Evolutionary conservation across 345 rosid species (phyloP).

Genomic region (Clausena lansium): DNA sequence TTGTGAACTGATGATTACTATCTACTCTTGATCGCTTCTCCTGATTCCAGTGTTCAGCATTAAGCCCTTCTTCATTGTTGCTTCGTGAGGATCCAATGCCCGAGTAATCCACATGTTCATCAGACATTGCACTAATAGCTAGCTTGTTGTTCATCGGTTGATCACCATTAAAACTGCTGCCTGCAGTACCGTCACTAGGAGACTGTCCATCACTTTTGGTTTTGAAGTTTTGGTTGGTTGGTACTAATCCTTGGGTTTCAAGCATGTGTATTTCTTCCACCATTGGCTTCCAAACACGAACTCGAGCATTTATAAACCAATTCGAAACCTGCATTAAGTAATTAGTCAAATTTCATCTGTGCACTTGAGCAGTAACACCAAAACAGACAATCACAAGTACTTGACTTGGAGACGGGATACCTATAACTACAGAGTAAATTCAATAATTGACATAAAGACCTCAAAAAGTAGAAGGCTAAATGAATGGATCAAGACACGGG

Average conservation of each 20-base stretch:
- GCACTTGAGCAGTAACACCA: neutral
- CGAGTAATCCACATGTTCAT: slow-evolving; percentile 24
- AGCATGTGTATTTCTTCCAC: slow-evolving; percentile 64
- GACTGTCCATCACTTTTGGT: slow-evolving; percentile 19
- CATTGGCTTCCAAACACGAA: slow-evolving; percentile 69
- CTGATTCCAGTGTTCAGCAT: slow-evolving; percentile 31
- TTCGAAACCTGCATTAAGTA: slow-evolving; percentile 47
- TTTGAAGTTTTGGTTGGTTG: slow-evolving; percentile 19
- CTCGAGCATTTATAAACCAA: slow-evolving; percentile 68
- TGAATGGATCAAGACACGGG: neutral
- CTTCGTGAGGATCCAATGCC: slow-evolving; percentile 13
- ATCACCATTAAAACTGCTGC: slow-evolving; percentile 21
- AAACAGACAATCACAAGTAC: neutral
- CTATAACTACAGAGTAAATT: neutral
- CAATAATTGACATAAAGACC: neutral
- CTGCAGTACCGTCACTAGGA: slow-evolving; percentile 18
- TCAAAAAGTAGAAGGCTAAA: neutral
- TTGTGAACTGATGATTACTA: slow-evolving; percentile 20
- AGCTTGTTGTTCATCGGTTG: slow-evolving; percentile 24
- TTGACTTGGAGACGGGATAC: neutral
- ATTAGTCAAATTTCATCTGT: neutral
- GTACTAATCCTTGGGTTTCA: slow-evolving; percentile 41
- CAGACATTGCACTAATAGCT: slow-evolving; percentile 12
- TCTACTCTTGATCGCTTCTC: slow-evolving; percentile 45
- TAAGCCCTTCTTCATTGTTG: slow-evolving; percentile 13